Evolutionary conservation across 257 asterid species (phyloP), one percentile per base, ranked within the genome.

Genomic region (Verbena officinalis): DNA sequence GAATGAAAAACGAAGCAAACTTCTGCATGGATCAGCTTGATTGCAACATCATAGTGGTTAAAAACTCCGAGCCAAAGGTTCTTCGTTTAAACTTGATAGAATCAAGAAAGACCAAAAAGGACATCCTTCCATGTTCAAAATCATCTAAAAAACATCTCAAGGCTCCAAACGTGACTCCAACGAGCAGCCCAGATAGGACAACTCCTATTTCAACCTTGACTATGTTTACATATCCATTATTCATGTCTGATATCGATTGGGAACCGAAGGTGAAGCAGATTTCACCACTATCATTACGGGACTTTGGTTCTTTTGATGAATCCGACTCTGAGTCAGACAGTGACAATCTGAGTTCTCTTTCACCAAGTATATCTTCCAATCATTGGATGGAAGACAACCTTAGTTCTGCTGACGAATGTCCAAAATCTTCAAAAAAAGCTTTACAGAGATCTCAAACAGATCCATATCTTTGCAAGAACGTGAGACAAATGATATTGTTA

Each of bases 111-210:
- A 23, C 20, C 19, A 73, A 79, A 17, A 20, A 54, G 30, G 76
- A 74, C 21, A 70, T 33, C 24, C 58, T 67, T 42, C 24, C 55
- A 13, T 49, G 17, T 31, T 67, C 81, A 39, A 83, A 71, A 72
- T 62, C 81, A 24, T 63, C 66, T 1, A 53, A 15, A 33, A 68
- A 38, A 43, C 63, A 42, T 43, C 52, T 17, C 54, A 59, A 39
- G 74, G 96, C 79, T 64, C 98, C 92, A 16, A 86, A 85, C 34
- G 98, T 82, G 77, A 92, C 95, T 70, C 98, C 97, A 15, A 81
- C 81, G 20, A 74, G 88, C 86, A 89, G 98, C 73, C 95, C 97
- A 0, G 95, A 78, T 30, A 75, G 84, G 62, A 40, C 81, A 69
- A 78, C 96, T 74, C 74, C 89, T 2, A 59, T 76, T 9, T 79